phyloP scores from a whole-genome alignment of 345 rosid species.

The Sapria himalayana region DNA sequence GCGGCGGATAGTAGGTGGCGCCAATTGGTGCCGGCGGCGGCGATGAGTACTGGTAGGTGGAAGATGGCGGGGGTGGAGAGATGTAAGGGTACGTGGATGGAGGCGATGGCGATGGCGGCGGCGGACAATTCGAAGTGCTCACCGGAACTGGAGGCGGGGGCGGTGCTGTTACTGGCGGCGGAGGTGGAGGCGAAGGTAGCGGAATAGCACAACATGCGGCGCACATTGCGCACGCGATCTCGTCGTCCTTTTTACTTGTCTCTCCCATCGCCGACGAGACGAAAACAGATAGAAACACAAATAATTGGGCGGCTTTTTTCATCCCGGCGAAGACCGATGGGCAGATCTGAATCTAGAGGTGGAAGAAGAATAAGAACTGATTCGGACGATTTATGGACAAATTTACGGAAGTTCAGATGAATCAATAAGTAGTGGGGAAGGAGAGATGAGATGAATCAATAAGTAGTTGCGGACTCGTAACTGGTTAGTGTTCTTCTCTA shows the following conservation, averaged over 20 bases:
- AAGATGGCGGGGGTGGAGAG: constrained; percentile 11
- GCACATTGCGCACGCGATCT: constrained; percentile 81
- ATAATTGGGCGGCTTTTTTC: not conserved
- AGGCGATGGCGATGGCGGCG: constrained; percentile 39
- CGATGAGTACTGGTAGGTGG: constrained; percentile 23
- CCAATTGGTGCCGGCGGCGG: constrained; percentile 27
- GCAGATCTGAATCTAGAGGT: not conserved
- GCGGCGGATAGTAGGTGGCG: constrained; percentile 33
- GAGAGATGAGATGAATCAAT: too few relatives aligned
- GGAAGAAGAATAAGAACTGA: too few relatives aligned
- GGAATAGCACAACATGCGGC: constrained; percentile 48
- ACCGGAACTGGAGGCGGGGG: constrained; percentile 29
- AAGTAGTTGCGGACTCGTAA: too few relatives aligned
- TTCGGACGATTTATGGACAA: too few relatives aligned
- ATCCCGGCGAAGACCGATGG: constrained; percentile 1
- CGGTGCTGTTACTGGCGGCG: constrained; percentile 41
- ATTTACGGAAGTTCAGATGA: too few relatives aligned
- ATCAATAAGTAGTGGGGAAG: too few relatives aligned
- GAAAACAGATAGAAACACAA: too few relatives aligned
- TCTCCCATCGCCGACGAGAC: too few relatives aligned
- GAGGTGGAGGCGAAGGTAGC: constrained; percentile 19
- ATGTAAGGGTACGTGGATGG: constrained; percentile 3
- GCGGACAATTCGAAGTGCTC: constrained; percentile 29
- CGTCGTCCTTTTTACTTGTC: too few relatives aligned
- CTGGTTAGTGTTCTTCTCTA: too few relatives aligned